Evolutionary conservation across 2,329 filamentous ascomycete species (phyloP).

Genomic region (Aspergillus quadricinctus): DNA sequence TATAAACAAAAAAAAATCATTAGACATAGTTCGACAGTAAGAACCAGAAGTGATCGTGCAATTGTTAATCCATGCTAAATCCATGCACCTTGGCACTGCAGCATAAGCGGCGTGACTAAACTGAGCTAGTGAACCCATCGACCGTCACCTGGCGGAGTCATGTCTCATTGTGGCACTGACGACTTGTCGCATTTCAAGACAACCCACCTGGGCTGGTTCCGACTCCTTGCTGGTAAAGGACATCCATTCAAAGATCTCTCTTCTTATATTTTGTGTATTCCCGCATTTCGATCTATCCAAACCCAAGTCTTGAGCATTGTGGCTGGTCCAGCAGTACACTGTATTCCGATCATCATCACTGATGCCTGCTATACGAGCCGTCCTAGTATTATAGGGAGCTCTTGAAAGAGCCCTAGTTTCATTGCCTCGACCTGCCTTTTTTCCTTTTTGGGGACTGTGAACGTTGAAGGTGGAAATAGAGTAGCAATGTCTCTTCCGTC

Average conservation of each 20-base stretch:
- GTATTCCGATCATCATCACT: background rate
- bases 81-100: background rate
- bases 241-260: background rate
- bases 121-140: background rate
- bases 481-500: background rate
- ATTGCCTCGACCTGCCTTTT: background rate
- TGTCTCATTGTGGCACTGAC: background rate
- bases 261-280: background rate
- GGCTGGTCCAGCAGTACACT: background rate
- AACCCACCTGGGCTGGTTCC: constrained; percentile 16
- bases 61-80: too few relatives aligned
- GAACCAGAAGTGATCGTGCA: background rate
- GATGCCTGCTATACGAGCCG: constrained; percentile 5
- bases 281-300: background rate
- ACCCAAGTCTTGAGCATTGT: background rate
- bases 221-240: constrained; percentile 21
- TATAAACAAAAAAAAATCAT: background rate
- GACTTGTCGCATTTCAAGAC: constrained; percentile 1
- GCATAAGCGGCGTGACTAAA: background rate
- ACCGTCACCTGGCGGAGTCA: background rate
- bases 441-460: background rate
- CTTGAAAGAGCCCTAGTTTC: background rate
- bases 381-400: constrained; percentile 5
- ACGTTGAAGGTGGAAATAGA: background rate
- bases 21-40: background rate